phyloP scores from a whole-genome alignment of 2,329 filamentous ascomycete species.

The Botrytis fragariae region DNA sequence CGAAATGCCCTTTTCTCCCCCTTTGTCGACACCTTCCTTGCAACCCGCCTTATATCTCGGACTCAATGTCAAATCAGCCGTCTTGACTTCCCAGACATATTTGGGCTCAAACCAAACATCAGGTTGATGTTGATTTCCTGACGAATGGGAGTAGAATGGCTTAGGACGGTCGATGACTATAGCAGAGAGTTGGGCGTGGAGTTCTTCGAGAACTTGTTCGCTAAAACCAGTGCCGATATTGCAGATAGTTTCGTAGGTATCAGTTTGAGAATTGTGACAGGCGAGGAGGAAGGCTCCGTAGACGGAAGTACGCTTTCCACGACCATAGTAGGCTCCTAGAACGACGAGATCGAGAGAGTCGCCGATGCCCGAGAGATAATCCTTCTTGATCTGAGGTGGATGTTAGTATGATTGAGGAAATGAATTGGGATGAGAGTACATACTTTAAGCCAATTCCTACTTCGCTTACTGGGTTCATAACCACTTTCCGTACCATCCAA shows the following conservation, averaged over 20 bases:
- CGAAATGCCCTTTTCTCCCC: constrained; percentile 75
- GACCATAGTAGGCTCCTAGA: constrained; percentile 88
- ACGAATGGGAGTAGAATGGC: constrained; percentile 87
- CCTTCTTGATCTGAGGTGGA: constrained; percentile 81
- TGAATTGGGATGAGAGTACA: constrained; percentile 23
- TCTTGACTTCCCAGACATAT: constrained; percentile 97
- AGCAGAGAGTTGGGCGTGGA: constrained; percentile 71
- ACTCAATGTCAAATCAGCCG: constrained; percentile 88
- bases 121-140: constrained; percentile 85
- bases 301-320: constrained; percentile 90
- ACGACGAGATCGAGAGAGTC: constrained; percentile 97
- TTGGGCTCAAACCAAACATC: constrained; percentile 98
- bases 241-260: constrained; percentile 92
- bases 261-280: constrained; percentile 78
- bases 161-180: constrained; percentile 87
- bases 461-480: constrained; percentile 94
- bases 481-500: constrained; percentile 87
- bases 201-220: constrained; percentile 85
- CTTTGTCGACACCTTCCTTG: constrained; percentile 71
- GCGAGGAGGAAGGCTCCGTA: constrained; percentile 95
- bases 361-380: constrained; percentile 89
- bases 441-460: constrained; percentile 97
- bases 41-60: constrained; percentile 91
- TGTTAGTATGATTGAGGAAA: constrained; percentile 16
- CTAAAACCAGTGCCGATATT: constrained; percentile 98